Base-by-base conservation (phyloP, 2,329 filamentous ascomycete genomes). In the Neospermospora avenae region DNA sequence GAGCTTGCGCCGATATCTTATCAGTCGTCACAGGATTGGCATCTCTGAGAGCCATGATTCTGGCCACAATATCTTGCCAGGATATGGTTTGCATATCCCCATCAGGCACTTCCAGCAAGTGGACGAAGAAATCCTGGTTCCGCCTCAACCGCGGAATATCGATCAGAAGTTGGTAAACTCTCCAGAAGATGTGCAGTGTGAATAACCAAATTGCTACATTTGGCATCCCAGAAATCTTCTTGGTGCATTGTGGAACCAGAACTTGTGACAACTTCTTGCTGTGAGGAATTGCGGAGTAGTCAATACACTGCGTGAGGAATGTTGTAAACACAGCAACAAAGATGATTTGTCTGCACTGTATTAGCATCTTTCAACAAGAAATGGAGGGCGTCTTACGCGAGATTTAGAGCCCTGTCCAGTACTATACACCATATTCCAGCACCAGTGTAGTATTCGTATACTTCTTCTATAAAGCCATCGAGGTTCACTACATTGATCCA, bases 401-500 rank as follows among this genome's bases (percentile, higher is more conserved):
- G 76, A 58, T 81, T 82, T 45, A 90, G 71, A 24, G 77, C 67
- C 46, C 81, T 77, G 59, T 79, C 79, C 25, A 90, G 75, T 20
- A 87, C 65, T 51, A 90, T 89, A 45, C 85, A 89, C 78, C 83
- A 88, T 53, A 89, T 85, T 5, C 88, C 88, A 69, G 87, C 84
- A 7, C 83, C 83, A 41, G 80, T 74, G 68, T 84, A 90, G 74
- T 90, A 90, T 49, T 81, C 77, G 71, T 90, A 91, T 7, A 89
- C 85, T 46, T 89, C 83, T 57, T 80, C 79, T 62, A 91, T 77
- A 69, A 90, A 90, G 55, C 82, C 83, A 70, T 91, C 88, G 58
- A 91, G 72, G 67, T 90, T 88, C 58, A 82, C 81, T 41, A 89
- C 86, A 68, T 90, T 90, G 18, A 86, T 84, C 84, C 87, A 91